Evolutionary conservation across 2,329 filamentous ascomycete species (phyloP).

Genomic region (Claviceps monticola): DNA sequence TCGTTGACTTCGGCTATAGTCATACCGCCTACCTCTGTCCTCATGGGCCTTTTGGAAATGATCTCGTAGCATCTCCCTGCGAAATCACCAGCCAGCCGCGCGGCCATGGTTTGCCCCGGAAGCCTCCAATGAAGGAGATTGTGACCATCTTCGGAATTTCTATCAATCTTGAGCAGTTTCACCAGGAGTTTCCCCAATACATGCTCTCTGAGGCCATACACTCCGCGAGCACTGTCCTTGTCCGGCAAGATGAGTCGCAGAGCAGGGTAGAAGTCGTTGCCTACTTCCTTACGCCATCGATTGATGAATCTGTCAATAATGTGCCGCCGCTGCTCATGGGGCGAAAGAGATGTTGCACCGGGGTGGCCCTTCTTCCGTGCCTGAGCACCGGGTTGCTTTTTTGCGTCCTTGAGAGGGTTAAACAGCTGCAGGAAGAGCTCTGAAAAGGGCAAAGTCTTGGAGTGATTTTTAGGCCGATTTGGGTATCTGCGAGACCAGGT

Average conservation of each 20-base stretch:
- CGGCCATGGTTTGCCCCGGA: constrained; percentile 52
- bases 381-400: constrained; percentile 51
- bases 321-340: constrained; percentile 63
- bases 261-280: constrained; percentile 84
- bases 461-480: constrained; percentile 67
- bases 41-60: constrained; percentile 69
- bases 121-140: constrained; percentile 86
- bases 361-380: constrained; percentile 45
- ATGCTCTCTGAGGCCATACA: constrained; percentile 91
- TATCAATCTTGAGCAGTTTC: constrained; percentile 82
- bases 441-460: constrained; percentile 68
- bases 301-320: constrained; percentile 80
- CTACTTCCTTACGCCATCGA: constrained; percentile 77
- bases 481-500: constrained; percentile 47
- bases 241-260: constrained; percentile 84
- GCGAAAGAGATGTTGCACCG: constrained; percentile 44
- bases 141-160: constrained; percentile 76
- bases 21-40: constrained; percentile 61
- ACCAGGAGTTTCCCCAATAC: constrained; percentile 82
- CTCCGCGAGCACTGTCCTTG: constrained; percentile 80
- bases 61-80: constrained; percentile 79
- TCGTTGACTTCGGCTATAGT: constrained; percentile 82
- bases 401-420: constrained; percentile 65
- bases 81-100: constrained; percentile 74
- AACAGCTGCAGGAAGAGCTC: constrained; percentile 67